These are phyloP conservation scores for Alloteropsis angusta DNA, from an alignment of 202 grass and related monocot genomes.

Conservation along the genomic window DNA sequence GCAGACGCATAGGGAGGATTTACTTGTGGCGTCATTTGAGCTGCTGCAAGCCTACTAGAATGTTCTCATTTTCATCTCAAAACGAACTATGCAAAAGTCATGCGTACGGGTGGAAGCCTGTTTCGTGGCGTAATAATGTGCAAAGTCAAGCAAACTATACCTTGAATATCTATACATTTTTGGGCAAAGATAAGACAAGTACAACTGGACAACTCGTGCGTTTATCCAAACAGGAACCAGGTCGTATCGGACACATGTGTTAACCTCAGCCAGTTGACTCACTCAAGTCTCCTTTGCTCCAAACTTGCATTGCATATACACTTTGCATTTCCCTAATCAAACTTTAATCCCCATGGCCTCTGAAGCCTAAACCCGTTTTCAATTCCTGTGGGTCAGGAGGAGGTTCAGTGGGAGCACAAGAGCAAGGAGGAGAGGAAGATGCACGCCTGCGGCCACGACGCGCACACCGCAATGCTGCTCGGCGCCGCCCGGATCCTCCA, in stretches of 20 bases:
- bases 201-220: background rate
- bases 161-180: background rate
- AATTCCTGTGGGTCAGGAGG: conserved; percentile 36
- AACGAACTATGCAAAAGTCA: background rate
- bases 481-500: conserved; percentile 85
- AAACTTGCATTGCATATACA: background rate
- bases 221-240: background rate
- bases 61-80: background rate
- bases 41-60: background rate
- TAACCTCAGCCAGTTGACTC: background rate
- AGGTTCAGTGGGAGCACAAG: conserved; percentile 81
- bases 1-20: background rate
- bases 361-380: background rate
- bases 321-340: background rate
- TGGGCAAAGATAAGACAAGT: background rate
- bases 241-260: background rate
- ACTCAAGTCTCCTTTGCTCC: background rate
- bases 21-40: background rate
- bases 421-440: conserved; percentile 67
- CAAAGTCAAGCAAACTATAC: background rate
- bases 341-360: background rate
- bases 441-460: conserved; percentile 93
- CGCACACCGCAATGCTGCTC: conserved; percentile 70
- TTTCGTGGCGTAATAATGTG: background rate
- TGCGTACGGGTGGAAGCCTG: background rate